phyloP scores from a whole-genome alignment of 192 early-diverging fungal species.

The Linnemannia hyalina region DNA sequence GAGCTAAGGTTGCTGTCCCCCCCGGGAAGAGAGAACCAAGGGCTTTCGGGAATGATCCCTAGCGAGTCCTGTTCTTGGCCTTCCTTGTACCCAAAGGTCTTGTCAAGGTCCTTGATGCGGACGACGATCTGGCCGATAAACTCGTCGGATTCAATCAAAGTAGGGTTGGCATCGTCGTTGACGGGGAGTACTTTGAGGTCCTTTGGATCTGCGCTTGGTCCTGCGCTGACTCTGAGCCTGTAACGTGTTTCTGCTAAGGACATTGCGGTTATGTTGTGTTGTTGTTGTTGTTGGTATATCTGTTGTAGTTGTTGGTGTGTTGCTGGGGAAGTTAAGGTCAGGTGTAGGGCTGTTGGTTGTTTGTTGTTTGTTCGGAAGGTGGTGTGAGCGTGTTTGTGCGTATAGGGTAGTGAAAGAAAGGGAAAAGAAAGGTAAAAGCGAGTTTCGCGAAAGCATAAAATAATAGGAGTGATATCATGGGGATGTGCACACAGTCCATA shows the following conservation, averaged over 20 bases:
- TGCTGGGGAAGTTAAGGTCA: too few species aligned
- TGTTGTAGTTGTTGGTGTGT: not conserved
- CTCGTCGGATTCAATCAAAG: constrained; percentile 71
- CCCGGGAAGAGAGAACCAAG: constrained; percentile 70
- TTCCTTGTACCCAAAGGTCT: constrained; percentile 57
- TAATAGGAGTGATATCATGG: not conserved
- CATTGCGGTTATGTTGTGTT: not conserved
- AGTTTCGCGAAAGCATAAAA: not conserved
- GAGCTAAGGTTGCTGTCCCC: constrained; percentile 72
- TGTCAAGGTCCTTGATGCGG: constrained; percentile 76
- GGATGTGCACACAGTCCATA: not conserved
- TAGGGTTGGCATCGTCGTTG: constrained; percentile 76
- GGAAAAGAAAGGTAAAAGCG: not conserved
- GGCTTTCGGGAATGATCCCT: constrained; percentile 32
- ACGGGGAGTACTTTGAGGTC: constrained; percentile 55
- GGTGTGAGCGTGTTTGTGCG: not conserved
- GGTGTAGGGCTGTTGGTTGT: not conserved
- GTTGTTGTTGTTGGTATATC: too few species aligned
- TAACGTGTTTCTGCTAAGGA: constrained; percentile 2
- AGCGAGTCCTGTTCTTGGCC: constrained; percentile 35
- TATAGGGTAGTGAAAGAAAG: not conserved
- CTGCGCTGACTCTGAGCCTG: constrained; percentile 57
- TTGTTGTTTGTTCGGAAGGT: not conserved
- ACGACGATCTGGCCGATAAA: constrained; percentile 77
- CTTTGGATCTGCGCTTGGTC: constrained; percentile 47